Conservation (phyloP, 257 asterid genomes). For the Echites panduratus region DNA sequence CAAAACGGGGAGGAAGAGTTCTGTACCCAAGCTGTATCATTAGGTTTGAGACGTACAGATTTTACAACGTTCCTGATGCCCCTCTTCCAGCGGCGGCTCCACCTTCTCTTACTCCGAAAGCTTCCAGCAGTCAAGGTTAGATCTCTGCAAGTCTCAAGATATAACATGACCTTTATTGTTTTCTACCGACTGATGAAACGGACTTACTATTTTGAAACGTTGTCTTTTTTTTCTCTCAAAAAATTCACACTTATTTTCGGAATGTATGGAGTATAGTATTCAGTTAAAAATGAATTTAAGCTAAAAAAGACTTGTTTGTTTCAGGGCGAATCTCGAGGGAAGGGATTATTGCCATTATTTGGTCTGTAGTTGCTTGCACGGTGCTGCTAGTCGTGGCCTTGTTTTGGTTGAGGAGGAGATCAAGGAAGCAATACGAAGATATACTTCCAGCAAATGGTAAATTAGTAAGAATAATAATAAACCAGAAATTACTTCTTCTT, state of each 20-base stretch:
- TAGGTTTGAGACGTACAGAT: background rate
- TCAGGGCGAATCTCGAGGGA: no score
- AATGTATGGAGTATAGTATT: no score
- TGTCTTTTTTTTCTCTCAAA: background rate
- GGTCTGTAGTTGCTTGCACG: no score
- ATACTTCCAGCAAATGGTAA: background rate
- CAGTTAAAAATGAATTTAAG: no score
- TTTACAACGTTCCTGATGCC: background rate
- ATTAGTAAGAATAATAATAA: no score
- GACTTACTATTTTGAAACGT: no score
- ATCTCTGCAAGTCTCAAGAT: no score
- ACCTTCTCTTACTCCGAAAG: background rate
- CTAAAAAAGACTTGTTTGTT: no score
- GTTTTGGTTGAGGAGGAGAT: background rate
- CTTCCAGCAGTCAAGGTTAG: background rate
- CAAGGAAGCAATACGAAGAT: background rate
- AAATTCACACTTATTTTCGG: no score
- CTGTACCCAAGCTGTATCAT: constrained; percentile 14
- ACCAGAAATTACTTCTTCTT: no score
- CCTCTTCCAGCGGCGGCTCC: background rate
- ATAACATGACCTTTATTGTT: no score
- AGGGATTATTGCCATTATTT: background rate
- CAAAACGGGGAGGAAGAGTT: constrained; percentile 10
- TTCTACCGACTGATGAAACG: no score
- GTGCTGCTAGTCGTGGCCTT: background rate